These are phyloP conservation scores for Hyaloperonospora brassicae DNA, from an alignment of 352 stramenopile genomes.

Conservation along the genomic window DNA sequence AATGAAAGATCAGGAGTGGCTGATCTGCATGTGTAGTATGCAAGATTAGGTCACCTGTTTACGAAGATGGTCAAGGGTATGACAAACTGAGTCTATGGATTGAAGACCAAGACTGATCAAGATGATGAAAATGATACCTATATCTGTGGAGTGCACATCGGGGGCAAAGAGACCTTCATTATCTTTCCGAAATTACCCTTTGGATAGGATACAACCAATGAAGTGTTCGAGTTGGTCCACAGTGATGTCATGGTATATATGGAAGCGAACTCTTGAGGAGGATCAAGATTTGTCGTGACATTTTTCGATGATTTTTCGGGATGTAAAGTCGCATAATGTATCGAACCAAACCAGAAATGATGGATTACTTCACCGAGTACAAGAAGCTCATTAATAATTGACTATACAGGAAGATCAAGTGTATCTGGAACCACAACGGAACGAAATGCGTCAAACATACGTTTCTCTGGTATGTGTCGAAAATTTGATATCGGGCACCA, in stretches of 20 bases:
- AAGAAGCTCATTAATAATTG: not conserved
- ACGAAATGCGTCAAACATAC: no score
- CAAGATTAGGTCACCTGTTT: not conserved
- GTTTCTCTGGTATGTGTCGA: no score
- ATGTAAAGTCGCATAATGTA: slow-evolving; percentile 14
- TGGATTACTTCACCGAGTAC: not conserved
- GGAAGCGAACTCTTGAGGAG: slow-evolving; percentile 4
- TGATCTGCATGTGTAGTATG: not conserved
- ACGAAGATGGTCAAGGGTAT: not conserved
- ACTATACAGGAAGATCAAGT: no score
- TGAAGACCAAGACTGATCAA: no score
- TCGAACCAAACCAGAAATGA: slow-evolving; percentile 16
- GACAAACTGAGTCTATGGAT: no score
- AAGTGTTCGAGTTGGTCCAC: not conserved
- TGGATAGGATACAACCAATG: not conserved
- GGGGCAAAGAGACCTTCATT: not conserved
- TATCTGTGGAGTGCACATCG: not conserved
- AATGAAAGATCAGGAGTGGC: not conserved
- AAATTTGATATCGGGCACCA: no score
- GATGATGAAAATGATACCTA: not conserved
- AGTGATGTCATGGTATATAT: slow-evolving; percentile 8
- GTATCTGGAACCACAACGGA: no score
- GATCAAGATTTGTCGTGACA: slow-evolving; percentile 4
- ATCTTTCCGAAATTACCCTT: not conserved
- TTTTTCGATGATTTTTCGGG: slow-evolving; percentile 24